Conservation (phyloP, 2,329 filamentous ascomycete species). For the Lomentospora prolificans region DNA sequence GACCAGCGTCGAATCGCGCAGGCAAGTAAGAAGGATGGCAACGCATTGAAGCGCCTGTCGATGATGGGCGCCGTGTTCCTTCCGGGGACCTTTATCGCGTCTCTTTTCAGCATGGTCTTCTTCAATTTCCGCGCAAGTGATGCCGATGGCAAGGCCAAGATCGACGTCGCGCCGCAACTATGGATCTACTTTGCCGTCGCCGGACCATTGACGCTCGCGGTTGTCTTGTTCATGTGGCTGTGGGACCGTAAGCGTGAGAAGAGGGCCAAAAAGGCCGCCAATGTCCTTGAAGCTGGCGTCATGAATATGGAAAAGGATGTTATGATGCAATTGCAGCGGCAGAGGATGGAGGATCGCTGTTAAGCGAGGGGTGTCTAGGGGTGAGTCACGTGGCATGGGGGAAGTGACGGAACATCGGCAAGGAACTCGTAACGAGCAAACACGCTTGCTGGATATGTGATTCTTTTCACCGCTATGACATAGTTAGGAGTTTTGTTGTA, state of each 20-base stretch:
- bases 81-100: conserved; percentile 53
- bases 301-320: conserved; percentile 47
- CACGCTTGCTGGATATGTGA: background rate
- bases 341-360: conserved; percentile 33
- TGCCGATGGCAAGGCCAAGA: conserved; percentile 35
- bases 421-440: background rate
- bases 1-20: conserved; percentile 50
- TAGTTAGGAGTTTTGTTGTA: no score
- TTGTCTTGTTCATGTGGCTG: conserved; percentile 43
- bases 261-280: conserved; percentile 36
- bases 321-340: conserved; percentile 43
- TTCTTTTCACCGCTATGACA: no score
- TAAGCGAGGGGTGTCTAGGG: background rate
- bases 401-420: no score
- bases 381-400: background rate
- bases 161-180: conserved; percentile 39
- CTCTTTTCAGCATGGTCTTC: conserved; percentile 57
- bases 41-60: conserved; percentile 56
- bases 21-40: conserved; percentile 51
- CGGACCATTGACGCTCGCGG: conserved; percentile 43
- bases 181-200: conserved; percentile 58
- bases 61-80: conserved; percentile 54
- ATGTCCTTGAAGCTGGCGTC: conserved; percentile 43
- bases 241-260: conserved; percentile 41
- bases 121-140: conserved; percentile 50